Evolutionary conservation across 345 rosid genomes (phyloP).

Genomic region (Mallotus nudiflorus): DNA sequence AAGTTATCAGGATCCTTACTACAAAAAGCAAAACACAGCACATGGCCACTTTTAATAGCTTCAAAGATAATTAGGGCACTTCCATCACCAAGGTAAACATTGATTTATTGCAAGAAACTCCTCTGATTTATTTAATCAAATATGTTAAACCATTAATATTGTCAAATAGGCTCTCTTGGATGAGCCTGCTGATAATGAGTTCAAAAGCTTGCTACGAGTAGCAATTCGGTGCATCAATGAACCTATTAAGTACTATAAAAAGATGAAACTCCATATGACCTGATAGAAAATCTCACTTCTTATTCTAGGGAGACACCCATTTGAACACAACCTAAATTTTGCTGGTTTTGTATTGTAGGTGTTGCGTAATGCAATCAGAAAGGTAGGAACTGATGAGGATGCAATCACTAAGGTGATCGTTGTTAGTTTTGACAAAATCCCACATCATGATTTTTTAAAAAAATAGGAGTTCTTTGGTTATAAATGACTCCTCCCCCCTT

Average conservation of each 20-base stretch:
- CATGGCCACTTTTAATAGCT: slow-evolving; percentile 57
- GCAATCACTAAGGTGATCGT: slow-evolving; percentile 48
- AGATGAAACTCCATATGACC: slow-evolving; percentile 7
- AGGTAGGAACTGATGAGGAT: slow-evolving; percentile 49
- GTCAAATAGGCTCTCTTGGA: slow-evolving; percentile 7
- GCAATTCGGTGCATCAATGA: slow-evolving; percentile 27
- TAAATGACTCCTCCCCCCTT: no score
- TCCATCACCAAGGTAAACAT: slow-evolving; percentile 50
- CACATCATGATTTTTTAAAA: no score
- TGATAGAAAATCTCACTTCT: background rate
- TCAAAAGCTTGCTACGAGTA: slow-evolving; percentile 18
- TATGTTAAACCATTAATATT: no score
- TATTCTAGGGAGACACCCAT: background rate
- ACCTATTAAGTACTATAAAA: slow-evolving; percentile 25
- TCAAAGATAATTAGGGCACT: slow-evolving; percentile 46
- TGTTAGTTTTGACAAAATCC: no score
- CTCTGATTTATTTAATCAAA: no score
- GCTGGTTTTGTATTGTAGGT: slow-evolving; percentile 29
- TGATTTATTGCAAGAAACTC: no score
- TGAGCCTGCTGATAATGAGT: slow-evolving; percentile 22
- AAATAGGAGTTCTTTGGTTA: no score
- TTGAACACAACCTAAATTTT: background rate
- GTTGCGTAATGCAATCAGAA: slow-evolving; percentile 38
- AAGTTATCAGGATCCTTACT: slow-evolving; percentile 51
- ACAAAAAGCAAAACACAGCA: slow-evolving; percentile 66